Evolutionary conservation across 768 basidiomycete species (phyloP).

Genomic region (Cyclocybe cylindracea): DNA sequence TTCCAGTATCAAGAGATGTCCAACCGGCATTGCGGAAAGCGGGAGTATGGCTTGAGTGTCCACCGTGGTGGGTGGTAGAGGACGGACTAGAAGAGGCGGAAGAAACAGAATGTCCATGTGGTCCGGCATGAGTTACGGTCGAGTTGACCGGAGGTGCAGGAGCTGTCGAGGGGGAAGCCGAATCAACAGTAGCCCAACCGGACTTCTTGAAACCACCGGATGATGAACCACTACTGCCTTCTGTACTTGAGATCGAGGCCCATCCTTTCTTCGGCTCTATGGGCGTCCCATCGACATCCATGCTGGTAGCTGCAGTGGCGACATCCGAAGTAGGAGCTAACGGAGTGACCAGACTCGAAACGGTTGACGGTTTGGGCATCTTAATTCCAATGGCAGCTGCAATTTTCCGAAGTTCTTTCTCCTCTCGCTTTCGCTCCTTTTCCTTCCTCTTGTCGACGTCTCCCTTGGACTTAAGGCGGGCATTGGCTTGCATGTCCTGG

Average conservation of each 20-base stretch:
- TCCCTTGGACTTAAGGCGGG: conserved; percentile 62
- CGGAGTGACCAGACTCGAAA: conserved; percentile 14
- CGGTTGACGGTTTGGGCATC: conserved; percentile 45
- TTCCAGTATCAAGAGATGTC: conserved; percentile 62
- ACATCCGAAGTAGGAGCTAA: conserved; percentile 20
- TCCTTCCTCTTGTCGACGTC: conserved; percentile 78
- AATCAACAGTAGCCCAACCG: conserved; percentile 51
- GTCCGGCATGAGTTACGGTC: neutral
- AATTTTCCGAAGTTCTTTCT: conserved; percentile 82
- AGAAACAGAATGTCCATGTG: neutral
- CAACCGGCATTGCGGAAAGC: conserved; percentile 57
- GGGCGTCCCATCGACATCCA: conserved; percentile 23
- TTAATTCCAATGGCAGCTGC: conserved; percentile 82
- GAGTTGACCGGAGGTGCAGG: neutral
- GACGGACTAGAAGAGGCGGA: conserved; percentile 2
- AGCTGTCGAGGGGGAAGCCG: conserved; percentile 16
- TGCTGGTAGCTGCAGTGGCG: conserved; percentile 16
- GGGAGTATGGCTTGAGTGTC: conserved; percentile 10
- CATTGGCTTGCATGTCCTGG: conserved; percentile 79
- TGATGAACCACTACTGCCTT: conserved; percentile 16
- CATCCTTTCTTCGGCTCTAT: conserved; percentile 48
- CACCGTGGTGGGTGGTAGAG: neutral
- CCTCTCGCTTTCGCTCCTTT: conserved; percentile 84
- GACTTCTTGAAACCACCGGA: conserved; percentile 41
- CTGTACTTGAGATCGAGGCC: conserved; percentile 37